A percentile compares a stretch with the other conserved stretches of the same genome.
These are phyloP conservation scores for Pseudotulostoma volvatum DNA, from an alignment of 495 filamentous ascomycete genomes.

Conservation along the genomic window DNA sequence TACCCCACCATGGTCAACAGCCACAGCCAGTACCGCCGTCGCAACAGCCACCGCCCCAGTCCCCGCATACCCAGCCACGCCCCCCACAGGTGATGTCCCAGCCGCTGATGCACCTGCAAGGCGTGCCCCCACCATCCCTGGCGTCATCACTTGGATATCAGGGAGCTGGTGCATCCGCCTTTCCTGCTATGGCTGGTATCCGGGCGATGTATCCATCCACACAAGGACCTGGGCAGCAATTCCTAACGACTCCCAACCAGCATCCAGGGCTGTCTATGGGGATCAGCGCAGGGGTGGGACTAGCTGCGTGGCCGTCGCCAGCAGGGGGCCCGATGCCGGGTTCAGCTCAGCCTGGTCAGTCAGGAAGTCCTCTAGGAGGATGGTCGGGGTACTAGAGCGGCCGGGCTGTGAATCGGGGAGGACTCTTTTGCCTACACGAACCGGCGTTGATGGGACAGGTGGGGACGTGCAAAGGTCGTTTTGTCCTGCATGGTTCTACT, in stretches of 20 bases:
- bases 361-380: conserved; percentile 26
- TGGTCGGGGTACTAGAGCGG: conserved; percentile 29
- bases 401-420: no score
- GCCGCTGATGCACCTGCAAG: conserved; percentile 32
- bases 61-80: conserved; percentile 31
- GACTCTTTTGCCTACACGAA: no score
- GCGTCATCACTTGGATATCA: conserved; percentile 29
- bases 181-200: conserved; percentile 19
- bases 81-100: conserved; percentile 26
- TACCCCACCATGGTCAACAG: conserved; percentile 19
- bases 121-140: conserved; percentile 44
- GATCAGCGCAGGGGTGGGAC: conserved; percentile 22
- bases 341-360: conserved; percentile 28
- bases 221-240: conserved; percentile 23
- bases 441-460: no score
- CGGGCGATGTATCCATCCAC: conserved; percentile 28
- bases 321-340: conserved; percentile 25
- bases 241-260: conserved; percentile 24
- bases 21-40: no score
- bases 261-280: conserved; percentile 25
- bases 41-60: conserved; percentile 16
- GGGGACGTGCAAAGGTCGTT: no score
- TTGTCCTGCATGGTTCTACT: no score
- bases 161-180: conserved; percentile 19
- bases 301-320: conserved; percentile 25